Conservation (phyloP, 306 rosid species). For the Begonia fuchsioides region DNA sequence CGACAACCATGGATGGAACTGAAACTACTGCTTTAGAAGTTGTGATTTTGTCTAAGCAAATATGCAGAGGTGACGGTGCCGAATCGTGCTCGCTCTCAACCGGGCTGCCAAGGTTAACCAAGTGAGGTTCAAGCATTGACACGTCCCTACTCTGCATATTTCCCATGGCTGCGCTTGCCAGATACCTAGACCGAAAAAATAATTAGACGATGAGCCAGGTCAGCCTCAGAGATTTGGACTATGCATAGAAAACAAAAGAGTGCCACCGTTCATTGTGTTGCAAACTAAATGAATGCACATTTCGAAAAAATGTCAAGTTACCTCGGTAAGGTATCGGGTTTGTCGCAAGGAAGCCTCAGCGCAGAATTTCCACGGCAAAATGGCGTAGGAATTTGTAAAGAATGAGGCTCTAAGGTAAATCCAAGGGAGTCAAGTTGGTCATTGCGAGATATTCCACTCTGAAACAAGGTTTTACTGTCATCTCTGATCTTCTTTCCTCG, state of each 20-base stretch:
- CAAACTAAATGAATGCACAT: background rate
- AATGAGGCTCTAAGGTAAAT: conserved; percentile 59
- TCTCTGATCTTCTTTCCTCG: conserved; percentile 69
- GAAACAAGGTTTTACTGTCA: conserved; percentile 58
- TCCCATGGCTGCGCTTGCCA: conserved; percentile 25
- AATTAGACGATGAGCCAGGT: conserved; percentile 1
- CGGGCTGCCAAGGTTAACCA: conserved; percentile 21
- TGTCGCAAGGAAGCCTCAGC: conserved; percentile 33
- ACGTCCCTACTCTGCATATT: conserved; percentile 30
- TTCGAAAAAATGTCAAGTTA: background rate
- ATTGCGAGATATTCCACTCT: conserved; percentile 64
- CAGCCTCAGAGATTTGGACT: conserved; percentile 16
- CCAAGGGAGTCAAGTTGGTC: conserved; percentile 57
- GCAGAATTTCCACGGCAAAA: conserved; percentile 12
- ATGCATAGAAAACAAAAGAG: conserved; percentile 19
- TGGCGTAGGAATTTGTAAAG: conserved; percentile 1
- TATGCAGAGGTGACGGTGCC: conserved; percentile 24
- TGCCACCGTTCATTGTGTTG: background rate
- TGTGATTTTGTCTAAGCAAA: conserved; percentile 24
- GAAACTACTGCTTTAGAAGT: conserved; percentile 33
- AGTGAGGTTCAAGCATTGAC: conserved; percentile 28
- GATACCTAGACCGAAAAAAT: conserved; percentile 30
- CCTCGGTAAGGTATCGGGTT: conserved; percentile 11
- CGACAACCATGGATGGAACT: conserved; percentile 38
- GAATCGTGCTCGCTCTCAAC: conserved; percentile 36